Evolutionary conservation across 106 monocot genomes (phyloP).

Genomic region (Dioscorea zingiberensis): DNA sequence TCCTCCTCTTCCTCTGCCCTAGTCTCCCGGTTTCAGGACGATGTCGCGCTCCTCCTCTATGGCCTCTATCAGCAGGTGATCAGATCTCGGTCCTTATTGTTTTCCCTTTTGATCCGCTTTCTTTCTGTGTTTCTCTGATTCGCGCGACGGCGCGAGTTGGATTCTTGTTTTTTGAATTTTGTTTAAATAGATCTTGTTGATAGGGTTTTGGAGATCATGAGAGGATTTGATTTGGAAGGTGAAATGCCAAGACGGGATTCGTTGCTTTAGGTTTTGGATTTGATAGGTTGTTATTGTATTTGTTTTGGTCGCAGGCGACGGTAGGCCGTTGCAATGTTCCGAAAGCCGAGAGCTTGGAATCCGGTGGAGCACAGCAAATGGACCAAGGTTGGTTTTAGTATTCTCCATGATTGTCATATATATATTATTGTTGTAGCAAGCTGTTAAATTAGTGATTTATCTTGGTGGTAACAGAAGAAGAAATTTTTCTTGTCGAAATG

Average conservation of each 20-base stretch:
- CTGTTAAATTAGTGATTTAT: background rate
- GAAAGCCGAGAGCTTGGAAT: constrained; percentile 81
- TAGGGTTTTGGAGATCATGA: no score
- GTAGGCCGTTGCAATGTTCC: constrained; percentile 64
- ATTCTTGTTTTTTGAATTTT: no score
- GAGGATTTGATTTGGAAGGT: no score
- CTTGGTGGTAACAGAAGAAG: no score
- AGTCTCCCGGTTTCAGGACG: constrained; percentile 45
- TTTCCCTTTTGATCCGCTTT: background rate
- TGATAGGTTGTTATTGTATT: background rate
- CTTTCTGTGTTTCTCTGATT: background rate
- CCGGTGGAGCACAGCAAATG: constrained; percentile 89
- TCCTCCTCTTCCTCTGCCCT: constrained; percentile 1
- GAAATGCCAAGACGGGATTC: no score
- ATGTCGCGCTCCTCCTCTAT: constrained; percentile 60
- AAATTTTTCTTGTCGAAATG: no score
- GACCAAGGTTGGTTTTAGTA: constrained; percentile 59
- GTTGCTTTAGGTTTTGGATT: no score
- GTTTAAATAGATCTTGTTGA: no score
- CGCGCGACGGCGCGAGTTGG: no score
- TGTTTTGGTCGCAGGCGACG: constrained; percentile 53
- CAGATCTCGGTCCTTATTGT: background rate
- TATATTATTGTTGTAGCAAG: background rate
- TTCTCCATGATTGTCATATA: no score
- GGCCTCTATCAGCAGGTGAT: constrained; percentile 51